Evolutionary conservation across 1,284 basidiomycete genomes (phyloP).

Genomic region (Trichosporon sp.): DNA sequence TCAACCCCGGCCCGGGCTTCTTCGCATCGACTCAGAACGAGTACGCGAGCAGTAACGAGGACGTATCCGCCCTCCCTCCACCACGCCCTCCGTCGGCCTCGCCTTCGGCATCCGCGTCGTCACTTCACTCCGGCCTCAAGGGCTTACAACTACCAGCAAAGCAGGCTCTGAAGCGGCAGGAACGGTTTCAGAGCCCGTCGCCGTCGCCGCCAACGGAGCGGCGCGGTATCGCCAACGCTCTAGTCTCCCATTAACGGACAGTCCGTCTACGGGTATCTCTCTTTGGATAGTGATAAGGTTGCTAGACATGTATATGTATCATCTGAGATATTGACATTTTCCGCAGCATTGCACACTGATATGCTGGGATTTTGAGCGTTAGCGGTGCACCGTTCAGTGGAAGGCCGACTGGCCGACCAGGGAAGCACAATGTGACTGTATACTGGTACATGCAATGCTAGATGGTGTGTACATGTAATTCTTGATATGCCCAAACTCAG

Average conservation of each 20-base stretch:
- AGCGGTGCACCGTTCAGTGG: too few species aligned
- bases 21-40: conserved; percentile 3
- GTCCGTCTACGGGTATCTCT: not conserved
- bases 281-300: not conserved
- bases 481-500: not conserved
- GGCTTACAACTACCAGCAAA: not conserved
- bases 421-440: not conserved
- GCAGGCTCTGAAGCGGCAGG: not conserved
- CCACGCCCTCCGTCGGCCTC: not conserved
- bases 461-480: not conserved
- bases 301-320: not conserved
- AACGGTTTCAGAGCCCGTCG: not conserved
- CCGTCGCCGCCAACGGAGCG: not conserved
- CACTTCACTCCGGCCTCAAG: not conserved
- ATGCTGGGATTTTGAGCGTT: too few species aligned
- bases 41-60: conserved; percentile 9
- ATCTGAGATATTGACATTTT: too few species aligned
- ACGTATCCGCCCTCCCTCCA: not conserved
- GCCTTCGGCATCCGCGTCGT: not conserved
- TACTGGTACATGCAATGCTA: not conserved
- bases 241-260: not conserved
- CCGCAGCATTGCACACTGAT: too few species aligned
- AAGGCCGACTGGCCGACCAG: too few species aligned
- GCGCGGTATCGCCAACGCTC: not conserved
- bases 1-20: not conserved